Conservation (phyloP, 352 stramenopile species). For the Pythium aquatile region DNA sequence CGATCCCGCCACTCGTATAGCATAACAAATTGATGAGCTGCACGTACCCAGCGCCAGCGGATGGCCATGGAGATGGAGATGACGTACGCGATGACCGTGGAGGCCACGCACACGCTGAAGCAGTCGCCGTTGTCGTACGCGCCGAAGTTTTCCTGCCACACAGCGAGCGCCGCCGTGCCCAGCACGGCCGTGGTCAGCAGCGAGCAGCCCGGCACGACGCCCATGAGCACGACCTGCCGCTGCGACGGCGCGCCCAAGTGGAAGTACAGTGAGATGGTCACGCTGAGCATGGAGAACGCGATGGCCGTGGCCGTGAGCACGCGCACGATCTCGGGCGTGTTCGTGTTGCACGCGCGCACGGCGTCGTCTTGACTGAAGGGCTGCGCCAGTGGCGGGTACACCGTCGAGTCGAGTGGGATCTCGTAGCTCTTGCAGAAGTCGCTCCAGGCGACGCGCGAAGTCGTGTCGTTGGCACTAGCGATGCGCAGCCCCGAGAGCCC, state of each 20-base stretch:
- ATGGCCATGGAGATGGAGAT: slow-evolving; percentile 72
- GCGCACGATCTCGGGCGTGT: slow-evolving; percentile 34
- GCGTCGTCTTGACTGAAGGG: slow-evolving; percentile 12
- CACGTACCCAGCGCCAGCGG: slow-evolving; percentile 60
- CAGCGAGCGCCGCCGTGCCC: slow-evolving; percentile 35
- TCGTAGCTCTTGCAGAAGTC: slow-evolving; percentile 50
- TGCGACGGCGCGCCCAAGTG: slow-evolving; percentile 62
- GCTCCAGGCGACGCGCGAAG: slow-evolving; percentile 47
- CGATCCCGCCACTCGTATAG: not conserved
- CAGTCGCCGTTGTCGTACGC: slow-evolving; percentile 73
- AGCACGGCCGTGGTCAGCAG: slow-evolving; percentile 53
- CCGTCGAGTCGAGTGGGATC: slow-evolving; percentile 24
- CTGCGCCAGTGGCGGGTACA: slow-evolving; percentile 16
- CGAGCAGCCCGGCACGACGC: slow-evolving; percentile 47
- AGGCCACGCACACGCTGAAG: slow-evolving; percentile 61
- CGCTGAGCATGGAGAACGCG: slow-evolving; percentile 42
- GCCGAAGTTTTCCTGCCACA: slow-evolving; percentile 61
- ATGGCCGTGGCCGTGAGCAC: slow-evolving; percentile 50
- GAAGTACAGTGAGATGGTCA: slow-evolving; percentile 55
- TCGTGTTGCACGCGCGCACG: slow-evolving; percentile 20
- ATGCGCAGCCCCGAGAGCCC: slow-evolving; percentile 61
- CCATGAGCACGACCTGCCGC: slow-evolving; percentile 58
- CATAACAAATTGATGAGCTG: not conserved
- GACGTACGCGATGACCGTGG: slow-evolving; percentile 64
- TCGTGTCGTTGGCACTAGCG: slow-evolving; percentile 29